Evolutionary conservation across 2,329 filamentous ascomycete species (phyloP).

Genomic region (Pleomassaria siparia): DNA sequence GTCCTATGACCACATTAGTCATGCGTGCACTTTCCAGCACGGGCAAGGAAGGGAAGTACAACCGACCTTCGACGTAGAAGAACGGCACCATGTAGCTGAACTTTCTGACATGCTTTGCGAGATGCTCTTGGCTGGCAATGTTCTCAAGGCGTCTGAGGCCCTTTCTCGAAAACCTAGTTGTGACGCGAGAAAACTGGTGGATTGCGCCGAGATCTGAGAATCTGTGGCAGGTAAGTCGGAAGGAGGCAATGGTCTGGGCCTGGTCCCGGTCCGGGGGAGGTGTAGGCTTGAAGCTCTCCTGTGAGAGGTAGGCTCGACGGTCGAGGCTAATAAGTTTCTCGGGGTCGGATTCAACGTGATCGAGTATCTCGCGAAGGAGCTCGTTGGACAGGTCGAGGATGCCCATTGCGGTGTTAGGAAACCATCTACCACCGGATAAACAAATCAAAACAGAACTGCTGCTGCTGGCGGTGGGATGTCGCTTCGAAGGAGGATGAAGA

Average conservation of each 20-base stretch:
- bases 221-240: constrained; percentile 52
- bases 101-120: constrained; percentile 58
- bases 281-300: constrained; percentile 53
- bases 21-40: constrained; percentile 14
- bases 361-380: constrained; percentile 53
- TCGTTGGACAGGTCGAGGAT: constrained; percentile 51
- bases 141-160: constrained; percentile 54
- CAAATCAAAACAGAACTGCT: constrained; percentile 6
- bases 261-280: constrained; percentile 46
- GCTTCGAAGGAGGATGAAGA: constrained; percentile 5
- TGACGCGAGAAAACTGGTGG: constrained; percentile 55
- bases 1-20: constrained; percentile 35
- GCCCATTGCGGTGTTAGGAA: constrained; percentile 32
- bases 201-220: constrained; percentile 55
- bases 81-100: constrained; percentile 63
- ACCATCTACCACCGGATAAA: constrained; percentile 30
- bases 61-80: constrained; percentile 60
- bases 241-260: constrained; percentile 48
- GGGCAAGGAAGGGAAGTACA: constrained; percentile 17
- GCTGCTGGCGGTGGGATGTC: not conserved
- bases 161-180: constrained; percentile 53
- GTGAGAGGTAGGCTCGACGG: constrained; percentile 53
- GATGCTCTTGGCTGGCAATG: constrained; percentile 52
- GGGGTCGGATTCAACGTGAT: constrained; percentile 55
- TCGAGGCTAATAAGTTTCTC: constrained; percentile 54